A percentile compares a stretch with the other conserved stretches of the same genome.
These are phyloP conservation scores for Neltuma alba DNA, from an alignment of 306 rosid genomes.

Conservation along the genomic window DNA sequence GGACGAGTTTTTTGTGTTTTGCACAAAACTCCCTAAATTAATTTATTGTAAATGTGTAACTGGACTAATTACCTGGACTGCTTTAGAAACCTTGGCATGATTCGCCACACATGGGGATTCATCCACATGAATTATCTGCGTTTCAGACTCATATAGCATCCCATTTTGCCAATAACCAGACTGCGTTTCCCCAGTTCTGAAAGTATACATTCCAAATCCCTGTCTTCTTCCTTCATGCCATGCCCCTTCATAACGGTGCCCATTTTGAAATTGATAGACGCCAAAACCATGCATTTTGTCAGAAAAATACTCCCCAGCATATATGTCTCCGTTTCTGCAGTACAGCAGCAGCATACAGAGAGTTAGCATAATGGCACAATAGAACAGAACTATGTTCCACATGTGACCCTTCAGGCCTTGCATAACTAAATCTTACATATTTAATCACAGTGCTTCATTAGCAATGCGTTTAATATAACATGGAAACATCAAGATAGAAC, in stretches of 20 bases:
- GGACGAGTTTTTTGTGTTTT: not conserved
- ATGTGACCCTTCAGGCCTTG: not conserved
- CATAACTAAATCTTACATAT: conserved; percentile 23
- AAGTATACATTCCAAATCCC: conserved; percentile 84
- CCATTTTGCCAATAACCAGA: conserved; percentile 98
- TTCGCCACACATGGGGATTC: conserved; percentile 58
- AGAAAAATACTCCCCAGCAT: conserved; percentile 92
- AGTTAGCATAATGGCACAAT: not conserved
- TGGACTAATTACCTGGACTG: conserved; percentile 68
- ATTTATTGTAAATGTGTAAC: conserved; percentile 28
- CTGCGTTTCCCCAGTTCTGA: conserved; percentile 83
- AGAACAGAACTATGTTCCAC: not conserved
- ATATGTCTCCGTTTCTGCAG: conserved; percentile 82
- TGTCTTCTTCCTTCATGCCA: conserved; percentile 98
- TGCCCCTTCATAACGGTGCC: conserved; percentile 85
- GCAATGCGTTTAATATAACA: conserved; percentile 27
- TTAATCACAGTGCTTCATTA: conserved; percentile 21
- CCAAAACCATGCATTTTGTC: conserved; percentile 98
- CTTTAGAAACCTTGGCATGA: conserved; percentile 62
- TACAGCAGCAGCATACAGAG: conserved; percentile 30
- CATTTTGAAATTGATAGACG: conserved; percentile 84
- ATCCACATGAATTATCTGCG: conserved; percentile 42
- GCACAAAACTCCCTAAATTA: not conserved
- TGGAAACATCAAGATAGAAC: conserved; percentile 8
- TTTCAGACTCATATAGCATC: conserved; percentile 55